Evolutionary conservation across 768 basidiomycete species (phyloP).

Genomic region (Crassisporium funariophilum): DNA sequence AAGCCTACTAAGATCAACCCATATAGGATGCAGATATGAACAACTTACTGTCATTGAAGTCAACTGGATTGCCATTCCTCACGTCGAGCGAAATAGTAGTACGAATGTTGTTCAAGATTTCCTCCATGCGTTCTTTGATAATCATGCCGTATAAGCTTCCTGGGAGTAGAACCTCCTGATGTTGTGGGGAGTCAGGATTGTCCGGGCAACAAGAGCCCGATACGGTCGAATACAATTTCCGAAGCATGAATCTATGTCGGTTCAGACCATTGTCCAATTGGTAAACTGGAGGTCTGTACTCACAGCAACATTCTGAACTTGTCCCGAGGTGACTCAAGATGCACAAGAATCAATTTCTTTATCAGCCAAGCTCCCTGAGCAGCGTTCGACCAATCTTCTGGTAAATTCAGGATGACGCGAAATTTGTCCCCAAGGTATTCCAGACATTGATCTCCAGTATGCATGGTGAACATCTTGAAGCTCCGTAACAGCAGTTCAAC

Average conservation of each 20-base stretch:
- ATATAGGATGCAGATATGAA: constrained; percentile 5
- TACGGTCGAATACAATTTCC: constrained; percentile 90
- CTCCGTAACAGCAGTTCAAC: constrained; percentile 92
- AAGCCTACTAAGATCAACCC: not conserved
- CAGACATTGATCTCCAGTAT: constrained; percentile 88
- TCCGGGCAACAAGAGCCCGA: constrained; percentile 89
- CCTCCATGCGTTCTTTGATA: constrained; percentile 96
- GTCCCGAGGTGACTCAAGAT: constrained; percentile 83
- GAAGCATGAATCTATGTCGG: constrained; percentile 86
- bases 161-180: constrained; percentile 95
- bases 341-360: constrained; percentile 86
- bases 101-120: constrained; percentile 75
- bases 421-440: constrained; percentile 98
- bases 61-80: constrained; percentile 74
- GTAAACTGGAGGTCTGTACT: constrained; percentile 32
- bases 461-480: constrained; percentile 90
- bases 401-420: constrained; percentile 84
- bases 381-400: constrained; percentile 90
- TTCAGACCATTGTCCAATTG: not conserved
- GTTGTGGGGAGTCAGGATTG: constrained; percentile 98
- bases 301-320: constrained; percentile 95
- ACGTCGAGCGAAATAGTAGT: constrained; percentile 73
- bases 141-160: constrained; percentile 95
- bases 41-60: constrained; percentile 83
- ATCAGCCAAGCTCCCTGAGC: constrained; percentile 83